phyloP scores from a whole-genome alignment of 2,329 filamentous ascomycete genomes.

The Zymoseptoria pseudotritici region DNA sequence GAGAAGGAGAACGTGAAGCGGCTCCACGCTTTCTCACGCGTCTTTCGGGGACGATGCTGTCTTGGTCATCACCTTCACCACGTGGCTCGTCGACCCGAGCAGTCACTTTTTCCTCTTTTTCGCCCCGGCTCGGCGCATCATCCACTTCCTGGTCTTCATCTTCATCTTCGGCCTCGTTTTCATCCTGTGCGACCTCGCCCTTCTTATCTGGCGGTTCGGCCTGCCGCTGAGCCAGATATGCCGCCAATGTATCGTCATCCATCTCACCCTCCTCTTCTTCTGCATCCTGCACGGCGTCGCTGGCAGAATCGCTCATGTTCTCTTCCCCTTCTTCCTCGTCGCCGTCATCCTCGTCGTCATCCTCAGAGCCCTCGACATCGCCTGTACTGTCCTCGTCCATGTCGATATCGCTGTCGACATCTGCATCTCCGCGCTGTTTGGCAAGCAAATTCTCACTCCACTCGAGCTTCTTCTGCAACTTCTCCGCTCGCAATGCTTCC shows the following conservation, averaged over 20 bases:
- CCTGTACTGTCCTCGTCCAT: slow-evolving; percentile 22
- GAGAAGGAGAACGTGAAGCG: slow-evolving; percentile 1
- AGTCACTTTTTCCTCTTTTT: slow-evolving; percentile 6
- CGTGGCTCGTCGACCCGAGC: slow-evolving; percentile 1
- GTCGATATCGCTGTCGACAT: slow-evolving; percentile 22
- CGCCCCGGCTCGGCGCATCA: slow-evolving; percentile 3
- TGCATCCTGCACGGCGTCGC: slow-evolving; percentile 40
- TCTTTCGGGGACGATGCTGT: not conserved
- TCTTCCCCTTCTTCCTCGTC: slow-evolving; percentile 22
- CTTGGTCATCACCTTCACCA: slow-evolving; percentile 1
- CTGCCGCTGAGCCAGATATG: slow-evolving; percentile 23
- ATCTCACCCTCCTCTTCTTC: slow-evolving; percentile 42
- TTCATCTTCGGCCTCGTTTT: slow-evolving; percentile 10
- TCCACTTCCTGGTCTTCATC: slow-evolving; percentile 5
- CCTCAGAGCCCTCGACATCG: slow-evolving; percentile 23
- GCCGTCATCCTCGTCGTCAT: slow-evolving; percentile 29
- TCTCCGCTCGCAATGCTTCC: slow-evolving; percentile 63
- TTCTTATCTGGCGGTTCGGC: slow-evolving; percentile 23
- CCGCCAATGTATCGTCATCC: slow-evolving; percentile 44
- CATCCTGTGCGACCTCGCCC: slow-evolving; percentile 27
- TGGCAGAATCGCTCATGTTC: slow-evolving; percentile 24
- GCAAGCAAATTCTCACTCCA: slow-evolving; percentile 26
- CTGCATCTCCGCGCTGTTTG: slow-evolving; percentile 24
- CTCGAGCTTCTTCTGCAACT: slow-evolving; percentile 51
- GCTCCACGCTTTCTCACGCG: not conserved